Conservation (phyloP, 1,139 yeast genomes). For the Geotrichum reessii region DNA sequence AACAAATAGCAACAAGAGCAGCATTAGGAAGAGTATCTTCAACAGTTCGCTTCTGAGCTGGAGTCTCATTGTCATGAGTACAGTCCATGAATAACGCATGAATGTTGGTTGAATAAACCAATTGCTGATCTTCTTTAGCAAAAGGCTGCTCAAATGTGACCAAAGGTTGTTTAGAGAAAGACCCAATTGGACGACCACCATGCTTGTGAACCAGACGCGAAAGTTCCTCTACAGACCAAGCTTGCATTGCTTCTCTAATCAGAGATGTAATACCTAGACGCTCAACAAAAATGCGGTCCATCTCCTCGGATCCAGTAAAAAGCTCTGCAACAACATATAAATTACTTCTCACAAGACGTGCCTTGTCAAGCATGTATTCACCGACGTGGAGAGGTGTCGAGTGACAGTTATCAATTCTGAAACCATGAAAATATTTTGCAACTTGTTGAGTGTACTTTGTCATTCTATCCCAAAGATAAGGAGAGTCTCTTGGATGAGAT, state of each 20-base stretch:
- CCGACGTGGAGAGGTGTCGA: slow-evolving; percentile 96
- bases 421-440: slow-evolving; percentile 76
- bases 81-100: slow-evolving; percentile 97
- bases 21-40: slow-evolving; percentile 97
- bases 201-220: slow-evolving; percentile 83
- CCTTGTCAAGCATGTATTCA: slow-evolving; percentile 78
- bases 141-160: slow-evolving; percentile 22
- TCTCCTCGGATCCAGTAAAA: slow-evolving; percentile 84
- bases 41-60: slow-evolving; percentile 81
- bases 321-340: slow-evolving; percentile 91
- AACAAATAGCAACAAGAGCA: slow-evolving; percentile 86
- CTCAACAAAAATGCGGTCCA: slow-evolving; percentile 88
- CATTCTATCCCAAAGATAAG: slow-evolving; percentile 86
- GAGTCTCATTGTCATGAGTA: slow-evolving; percentile 91
- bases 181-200: slow-evolving; percentile 94
- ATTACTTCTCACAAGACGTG: slow-evolving; percentile 77
- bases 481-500: slow-evolving; percentile 67
- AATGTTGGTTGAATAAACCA: slow-evolving; percentile 64
- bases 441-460: slow-evolving; percentile 63
- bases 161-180: slow-evolving; percentile 43
- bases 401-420: slow-evolving; percentile 92
- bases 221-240: slow-evolving; percentile 81
- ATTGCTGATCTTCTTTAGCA: slow-evolving; percentile 32
- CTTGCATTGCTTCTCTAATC: slow-evolving; percentile 96
- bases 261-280: slow-evolving; percentile 81